Percentiles rank a stretch among this genome's conserved stretches.
Conservation (phyloP, 2,329 filamentous ascomycete genomes). For the Lecanicillium sp. region DNA sequence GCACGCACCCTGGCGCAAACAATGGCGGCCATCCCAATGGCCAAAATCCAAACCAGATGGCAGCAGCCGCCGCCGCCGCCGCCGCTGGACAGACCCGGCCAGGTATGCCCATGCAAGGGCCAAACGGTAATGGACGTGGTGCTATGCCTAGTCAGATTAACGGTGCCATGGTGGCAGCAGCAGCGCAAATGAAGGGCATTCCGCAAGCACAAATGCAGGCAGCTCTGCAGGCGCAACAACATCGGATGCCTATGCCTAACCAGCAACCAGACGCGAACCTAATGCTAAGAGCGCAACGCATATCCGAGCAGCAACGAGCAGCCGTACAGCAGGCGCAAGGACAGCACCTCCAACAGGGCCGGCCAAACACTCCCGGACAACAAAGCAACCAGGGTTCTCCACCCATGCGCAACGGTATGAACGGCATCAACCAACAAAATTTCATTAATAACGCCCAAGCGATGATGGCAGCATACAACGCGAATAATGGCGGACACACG, state of each 20-base stretch:
- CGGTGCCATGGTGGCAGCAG: conserved; percentile 40
- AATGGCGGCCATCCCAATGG: conserved; percentile 30
- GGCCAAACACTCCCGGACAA: conserved; percentile 23
- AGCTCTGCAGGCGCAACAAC: conserved; percentile 41
- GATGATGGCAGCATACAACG: conserved; percentile 42
- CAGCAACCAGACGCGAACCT: conserved; percentile 43
- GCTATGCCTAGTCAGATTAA: conserved; percentile 39
- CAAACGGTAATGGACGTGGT: conserved; percentile 40
- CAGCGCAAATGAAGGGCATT: conserved; percentile 53
- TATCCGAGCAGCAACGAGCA: conserved; percentile 56
- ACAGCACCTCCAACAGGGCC: conserved; percentile 20
- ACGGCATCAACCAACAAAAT: conserved; percentile 41
- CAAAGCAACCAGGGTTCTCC: conserved; percentile 34
- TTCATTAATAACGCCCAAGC: conserved; percentile 45
- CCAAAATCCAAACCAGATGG: conserved; percentile 35
- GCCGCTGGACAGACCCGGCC: conserved; percentile 38
- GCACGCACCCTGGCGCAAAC: conserved; percentile 18
- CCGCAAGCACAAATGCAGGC: conserved; percentile 64
- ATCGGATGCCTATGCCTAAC: conserved; percentile 46
- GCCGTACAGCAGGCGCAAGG: conserved; percentile 33
- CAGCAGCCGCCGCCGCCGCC: conserved; percentile 30
- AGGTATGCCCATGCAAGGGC: conserved; percentile 45
- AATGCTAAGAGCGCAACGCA: conserved; percentile 56
- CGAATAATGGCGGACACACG: conserved; percentile 18
- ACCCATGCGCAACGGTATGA: conserved; percentile 32